Conservation (phyloP, 345 rosid species). For the Punica granatum region DNA sequence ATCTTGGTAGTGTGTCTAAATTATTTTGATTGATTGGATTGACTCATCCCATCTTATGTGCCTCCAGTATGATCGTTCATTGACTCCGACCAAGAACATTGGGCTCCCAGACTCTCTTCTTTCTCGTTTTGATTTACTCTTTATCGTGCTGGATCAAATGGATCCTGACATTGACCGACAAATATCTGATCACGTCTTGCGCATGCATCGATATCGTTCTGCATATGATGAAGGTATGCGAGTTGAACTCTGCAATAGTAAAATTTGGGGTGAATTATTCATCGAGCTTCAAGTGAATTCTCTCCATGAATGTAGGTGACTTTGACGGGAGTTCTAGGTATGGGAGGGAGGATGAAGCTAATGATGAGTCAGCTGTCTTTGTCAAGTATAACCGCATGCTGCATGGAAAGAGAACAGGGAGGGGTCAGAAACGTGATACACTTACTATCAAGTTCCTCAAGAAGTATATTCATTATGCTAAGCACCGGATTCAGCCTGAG, state of each 20-base stretch:
- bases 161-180: constrained; percentile 84
- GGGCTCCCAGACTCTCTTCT: constrained; percentile 99
- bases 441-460: constrained; percentile 82
- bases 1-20: background rate
- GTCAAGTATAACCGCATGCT: constrained; percentile 87
- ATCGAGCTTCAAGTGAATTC: constrained; percentile 12
- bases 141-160: constrained; percentile 99
- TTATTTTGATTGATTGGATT: background rate
- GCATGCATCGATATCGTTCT: constrained; percentile 89
- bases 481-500: constrained; percentile 88
- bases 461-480: constrained; percentile 96
- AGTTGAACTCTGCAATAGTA: constrained; percentile 9
- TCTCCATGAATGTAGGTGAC: constrained; percentile 34
- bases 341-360: constrained; percentile 75
- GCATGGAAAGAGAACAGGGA: constrained; percentile 69
- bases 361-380: constrained; percentile 66
- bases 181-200: constrained; percentile 90
- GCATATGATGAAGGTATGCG: constrained; percentile 63
- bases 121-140: constrained; percentile 92
- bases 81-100: constrained; percentile 97
- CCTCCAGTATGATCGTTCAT: constrained; percentile 89
- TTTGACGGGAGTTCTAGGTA: constrained; percentile 55
- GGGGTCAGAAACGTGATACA: constrained; percentile 68
- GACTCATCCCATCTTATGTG: constrained; percentile 5
- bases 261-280: constrained; percentile 5